Percentiles rank a stretch among this genome's conserved stretches.
These are phyloP conservation scores for Chaetomiaceae sp. DNA, from an alignment of 2,329 filamentous ascomycete genomes.

Conservation along the genomic window DNA sequence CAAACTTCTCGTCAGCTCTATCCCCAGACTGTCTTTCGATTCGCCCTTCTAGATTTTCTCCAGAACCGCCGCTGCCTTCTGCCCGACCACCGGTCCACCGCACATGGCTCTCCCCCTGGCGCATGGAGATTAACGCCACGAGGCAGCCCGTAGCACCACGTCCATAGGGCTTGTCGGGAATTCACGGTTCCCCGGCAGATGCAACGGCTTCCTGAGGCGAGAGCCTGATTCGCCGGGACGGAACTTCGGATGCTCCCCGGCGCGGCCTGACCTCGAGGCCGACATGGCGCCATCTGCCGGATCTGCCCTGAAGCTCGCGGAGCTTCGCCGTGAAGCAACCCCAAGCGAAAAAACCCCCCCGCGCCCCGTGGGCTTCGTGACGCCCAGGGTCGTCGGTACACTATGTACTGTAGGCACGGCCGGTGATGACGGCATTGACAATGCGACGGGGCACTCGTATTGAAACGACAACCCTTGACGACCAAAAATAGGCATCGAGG, in stretches of 20 bases:
- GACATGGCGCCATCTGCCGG: neutral
- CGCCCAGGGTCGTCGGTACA: too few relatives aligned
- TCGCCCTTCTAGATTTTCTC: slow-evolving; percentile 10
- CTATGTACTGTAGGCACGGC: too few relatives aligned
- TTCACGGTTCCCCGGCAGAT: neutral
- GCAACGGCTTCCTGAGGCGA: neutral
- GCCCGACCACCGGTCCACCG: neutral
- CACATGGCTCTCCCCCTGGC: neutral
- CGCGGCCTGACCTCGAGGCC: neutral
- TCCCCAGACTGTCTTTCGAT: slow-evolving; percentile 7
- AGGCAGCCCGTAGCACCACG: neutral
- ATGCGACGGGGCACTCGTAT: too few relatives aligned
- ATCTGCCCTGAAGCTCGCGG: too few relatives aligned
- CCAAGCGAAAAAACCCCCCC: too few relatives aligned
- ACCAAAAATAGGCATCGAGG: too few relatives aligned
- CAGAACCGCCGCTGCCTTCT: slow-evolving; percentile 4
- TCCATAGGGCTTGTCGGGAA: slow-evolving; percentile 5
- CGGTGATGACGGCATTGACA: too few relatives aligned
- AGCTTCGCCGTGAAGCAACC: too few relatives aligned
- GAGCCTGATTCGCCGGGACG: too few relatives aligned
- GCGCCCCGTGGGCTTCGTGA: too few relatives aligned
- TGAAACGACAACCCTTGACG: too few relatives aligned
- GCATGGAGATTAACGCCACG: slow-evolving; percentile 2
- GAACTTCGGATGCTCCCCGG: too few relatives aligned
- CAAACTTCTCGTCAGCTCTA: neutral